Base-by-base conservation (phyloP, 2,329 filamentous ascomycete species). In the Neopestalotiopsis sp. region DNA sequence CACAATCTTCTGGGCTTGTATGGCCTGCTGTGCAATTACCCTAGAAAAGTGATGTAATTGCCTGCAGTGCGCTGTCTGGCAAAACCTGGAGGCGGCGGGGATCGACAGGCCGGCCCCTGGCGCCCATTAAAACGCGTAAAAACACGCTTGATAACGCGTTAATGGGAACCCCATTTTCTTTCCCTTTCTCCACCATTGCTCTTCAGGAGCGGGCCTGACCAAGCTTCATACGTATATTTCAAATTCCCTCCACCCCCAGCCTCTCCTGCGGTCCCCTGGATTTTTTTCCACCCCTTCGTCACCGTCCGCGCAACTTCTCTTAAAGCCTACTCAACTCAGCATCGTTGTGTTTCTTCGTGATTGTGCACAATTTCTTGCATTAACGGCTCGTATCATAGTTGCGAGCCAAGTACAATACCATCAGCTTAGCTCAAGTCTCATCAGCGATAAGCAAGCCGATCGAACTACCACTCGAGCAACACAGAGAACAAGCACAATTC, bases 351-450 rank as follows among this genome's bases (percentile, higher is more conserved):
- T 38, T 17, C 6, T 28, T 64, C n/a, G 61, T 64, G 17, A 30
- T 64, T 52, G 34, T 49, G 61, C 61, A 64, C 61, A 64, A 64
- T 52, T 64, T 40, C 40, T 52, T 56, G 62, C 42, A 32, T 66
- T 66, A 49, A 13, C 38, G 24, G n/a, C 62, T 65, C 40, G 10
- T 38, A 40, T 56, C 20, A 65, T 52, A 24, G n/a, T 60, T 4
- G 5, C n/a, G 14, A 52, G 45, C 45, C 20, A 52, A 17, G 17
- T 52, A 52, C n/a, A 17, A 52, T 52, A 52, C 42, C 14, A 5
- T n/a, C 17, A 17, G 24, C 58, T 40, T 40, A 59, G 30, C 28
- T 34, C 34, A 34, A 12, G n/a, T 14, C 7, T 12, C 30, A n/a
- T 10, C 45, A n/a, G 17, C 17, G 20, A 52, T 52, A 52, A 20